Conservation (phyloP, 2,329 filamentous ascomycete species). For the Nemania sp. region DNA sequence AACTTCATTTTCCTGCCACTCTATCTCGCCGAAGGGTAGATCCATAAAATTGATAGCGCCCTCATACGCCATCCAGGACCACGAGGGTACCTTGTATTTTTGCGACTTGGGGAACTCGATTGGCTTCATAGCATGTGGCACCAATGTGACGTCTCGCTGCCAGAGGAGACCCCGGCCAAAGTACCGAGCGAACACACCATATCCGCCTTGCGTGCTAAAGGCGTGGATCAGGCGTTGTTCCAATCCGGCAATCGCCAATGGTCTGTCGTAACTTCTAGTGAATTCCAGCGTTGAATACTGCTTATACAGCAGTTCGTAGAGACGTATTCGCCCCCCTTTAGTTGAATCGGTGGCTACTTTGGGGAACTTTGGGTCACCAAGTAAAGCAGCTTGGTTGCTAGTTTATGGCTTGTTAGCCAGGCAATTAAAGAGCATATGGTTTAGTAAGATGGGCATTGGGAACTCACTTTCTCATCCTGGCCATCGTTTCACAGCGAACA, state of each 20-base stretch:
- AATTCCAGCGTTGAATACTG: conserved; percentile 22
- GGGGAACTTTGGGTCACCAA: conserved; percentile 39
- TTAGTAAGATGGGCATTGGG: not conserved
- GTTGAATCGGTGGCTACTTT: conserved; percentile 16
- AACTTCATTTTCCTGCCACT: conserved; percentile 20
- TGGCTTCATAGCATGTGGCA: not conserved
- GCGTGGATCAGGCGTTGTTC: conserved; percentile 24
- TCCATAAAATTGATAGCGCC: conserved; percentile 26
- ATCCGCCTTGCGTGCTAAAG: conserved; percentile 24
- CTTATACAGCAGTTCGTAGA: conserved; percentile 24
- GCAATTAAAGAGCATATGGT: not conserved
- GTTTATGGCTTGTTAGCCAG: not conserved
- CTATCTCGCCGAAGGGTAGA: conserved; percentile 16
- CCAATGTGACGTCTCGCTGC: conserved; percentile 6
- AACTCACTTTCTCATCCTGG: conserved; percentile 42
- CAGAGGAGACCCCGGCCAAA: conserved; percentile 22
- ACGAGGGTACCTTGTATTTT: conserved; percentile 15
- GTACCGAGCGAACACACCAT: conserved; percentile 22
- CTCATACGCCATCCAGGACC: conserved; percentile 31
- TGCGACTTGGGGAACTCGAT: conserved; percentile 19
- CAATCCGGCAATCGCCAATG: conserved; percentile 25
- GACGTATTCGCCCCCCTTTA: conserved; percentile 21
- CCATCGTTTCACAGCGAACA: conserved; percentile 43
- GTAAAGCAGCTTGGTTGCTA: conserved; percentile 35
- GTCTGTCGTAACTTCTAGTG: conserved; percentile 18